Evolutionary conservation across 768 basidiomycete genomes (phyloP), one percentile per base, ranked within the genome.

Genomic region (Lactifluus hygrophoroides): DNA sequence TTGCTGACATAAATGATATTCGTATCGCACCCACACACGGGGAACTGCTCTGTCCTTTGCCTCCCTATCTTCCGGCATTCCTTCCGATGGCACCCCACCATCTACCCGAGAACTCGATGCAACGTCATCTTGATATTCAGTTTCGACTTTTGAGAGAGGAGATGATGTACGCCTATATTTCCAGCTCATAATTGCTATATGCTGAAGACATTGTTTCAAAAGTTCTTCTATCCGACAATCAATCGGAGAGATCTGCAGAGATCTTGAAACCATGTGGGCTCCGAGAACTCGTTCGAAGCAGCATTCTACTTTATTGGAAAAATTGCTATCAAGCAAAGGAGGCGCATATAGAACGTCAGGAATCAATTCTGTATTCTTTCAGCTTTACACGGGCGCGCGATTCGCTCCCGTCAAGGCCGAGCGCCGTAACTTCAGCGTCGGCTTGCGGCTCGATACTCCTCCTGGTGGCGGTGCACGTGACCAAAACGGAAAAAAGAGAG

Each of bases 101-200:
- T 54, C 75, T 77, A 13, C 79, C 79, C 0, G 61, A 69, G 3
- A 76, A 76, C 16, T 81, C 80, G 23, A 87, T 90, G 80, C 77
- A 85, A 55, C 74, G 82, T 8, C 72, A 84, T 21, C 70, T 89
- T 11, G 89, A 91, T 57, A 78, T 85, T 3, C 86, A 90, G 62
- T 90, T 86, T 68, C 80, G 88, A 34, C 75, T 90, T 0, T 71
- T 90, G 35, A 74, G 88, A 37, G 88, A 89, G 62, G 88, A 90
- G 56, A 70, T 86, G 17, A 85, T 77, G 80, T 85, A 64, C 23
- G 80, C 66, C 7, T 34, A 23, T 23, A 4, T 21, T 42, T 54
- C 45, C 11, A 6, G 14, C n/a, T 23, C 4, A n/a, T 40, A 19
- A 6, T 40, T 35, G 40, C 14, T 23, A 46, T 8, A 23, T 53